phyloP scores from a whole-genome alignment of 257 asterid genomes.

The Primulina huaijiensis region DNA sequence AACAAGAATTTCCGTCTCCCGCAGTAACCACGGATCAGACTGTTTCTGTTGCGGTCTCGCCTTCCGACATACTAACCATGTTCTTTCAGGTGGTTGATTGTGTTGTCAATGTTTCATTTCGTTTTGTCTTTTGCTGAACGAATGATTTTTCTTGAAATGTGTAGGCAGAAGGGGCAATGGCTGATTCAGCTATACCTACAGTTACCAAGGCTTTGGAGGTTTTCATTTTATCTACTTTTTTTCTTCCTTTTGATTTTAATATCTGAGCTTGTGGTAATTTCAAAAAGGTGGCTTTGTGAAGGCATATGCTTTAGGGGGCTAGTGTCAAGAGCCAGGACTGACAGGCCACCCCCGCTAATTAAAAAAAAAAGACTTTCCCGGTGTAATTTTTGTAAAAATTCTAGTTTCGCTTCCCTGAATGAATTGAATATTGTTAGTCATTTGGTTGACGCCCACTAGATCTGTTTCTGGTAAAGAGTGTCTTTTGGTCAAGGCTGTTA shows the following conservation, averaged over 20 bases:
- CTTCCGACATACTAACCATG: slow-evolving; percentile 88
- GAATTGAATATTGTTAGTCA: neutral
- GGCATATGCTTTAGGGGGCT: neutral
- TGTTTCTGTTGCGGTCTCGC: slow-evolving; percentile 78
- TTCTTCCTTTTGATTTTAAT: neutral
- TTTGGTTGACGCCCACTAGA: too few species aligned
- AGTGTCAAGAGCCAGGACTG: too few species aligned
- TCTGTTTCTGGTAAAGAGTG: neutral
- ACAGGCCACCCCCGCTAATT: too few species aligned
- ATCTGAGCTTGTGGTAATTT: neutral
- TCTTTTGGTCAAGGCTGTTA: too few species aligned
- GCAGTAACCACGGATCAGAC: slow-evolving; percentile 44
- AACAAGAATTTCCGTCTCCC: neutral
- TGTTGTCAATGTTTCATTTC: neutral
- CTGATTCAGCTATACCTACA: slow-evolving; percentile 60
- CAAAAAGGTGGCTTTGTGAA: neutral
- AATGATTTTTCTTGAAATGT: slow-evolving; percentile 13
- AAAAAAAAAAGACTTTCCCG: neutral
- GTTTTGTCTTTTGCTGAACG: slow-evolving; percentile 18
- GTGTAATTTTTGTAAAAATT: neutral
- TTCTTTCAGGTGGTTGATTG: slow-evolving; percentile 54
- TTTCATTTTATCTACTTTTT: neutral
- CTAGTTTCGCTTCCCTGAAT: neutral
- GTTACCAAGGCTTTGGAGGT: slow-evolving; percentile 77
- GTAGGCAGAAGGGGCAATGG: slow-evolving; percentile 54